A percentile compares a stretch with the other conserved stretches of the same genome.
phyloP scores from a whole-genome alignment of 495 filamentous ascomycete species.

The Daldinia caldariorum region DNA sequence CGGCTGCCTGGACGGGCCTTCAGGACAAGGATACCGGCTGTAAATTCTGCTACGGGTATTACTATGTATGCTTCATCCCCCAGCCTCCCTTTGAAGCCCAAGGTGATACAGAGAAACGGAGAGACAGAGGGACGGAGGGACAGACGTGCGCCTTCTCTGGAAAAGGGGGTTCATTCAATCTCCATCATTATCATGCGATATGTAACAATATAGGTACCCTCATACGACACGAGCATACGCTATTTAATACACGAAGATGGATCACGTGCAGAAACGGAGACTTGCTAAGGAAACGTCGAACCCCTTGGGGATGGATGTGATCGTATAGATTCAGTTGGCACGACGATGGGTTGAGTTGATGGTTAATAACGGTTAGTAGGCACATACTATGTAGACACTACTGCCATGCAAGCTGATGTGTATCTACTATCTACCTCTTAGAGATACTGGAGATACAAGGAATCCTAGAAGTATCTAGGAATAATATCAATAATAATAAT shows the following conservation, averaged over 20 bases:
- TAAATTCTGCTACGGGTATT: conserved; percentile 10
- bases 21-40: conserved; percentile 7
- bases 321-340: conserved; percentile 33
- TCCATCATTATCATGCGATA: conserved; percentile 16
- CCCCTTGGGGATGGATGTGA: background rate
- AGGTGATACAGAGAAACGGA: conserved; percentile 31
- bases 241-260: conserved; percentile 17
- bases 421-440: conserved; percentile 20
- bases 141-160: background rate
- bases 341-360: conserved; percentile 5
- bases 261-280: conserved; percentile 36
- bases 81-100: conserved; percentile 32
- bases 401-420: conserved; percentile 46
- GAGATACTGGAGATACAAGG: too few species aligned
- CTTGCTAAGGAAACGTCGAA: conserved; percentile 18
- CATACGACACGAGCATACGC: background rate
- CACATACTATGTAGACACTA: conserved; percentile 26
- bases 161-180: conserved; percentile 11
- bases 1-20: too few species aligned
- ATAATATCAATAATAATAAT: too few species aligned
- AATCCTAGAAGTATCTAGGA: too few species aligned
- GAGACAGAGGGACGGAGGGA: too few species aligned
- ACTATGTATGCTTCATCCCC: background rate
- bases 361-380: background rate
- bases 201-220: background rate